Base-by-base conservation (phyloP, 768 basidiomycete genomes). In the Postia placenta region DNA sequence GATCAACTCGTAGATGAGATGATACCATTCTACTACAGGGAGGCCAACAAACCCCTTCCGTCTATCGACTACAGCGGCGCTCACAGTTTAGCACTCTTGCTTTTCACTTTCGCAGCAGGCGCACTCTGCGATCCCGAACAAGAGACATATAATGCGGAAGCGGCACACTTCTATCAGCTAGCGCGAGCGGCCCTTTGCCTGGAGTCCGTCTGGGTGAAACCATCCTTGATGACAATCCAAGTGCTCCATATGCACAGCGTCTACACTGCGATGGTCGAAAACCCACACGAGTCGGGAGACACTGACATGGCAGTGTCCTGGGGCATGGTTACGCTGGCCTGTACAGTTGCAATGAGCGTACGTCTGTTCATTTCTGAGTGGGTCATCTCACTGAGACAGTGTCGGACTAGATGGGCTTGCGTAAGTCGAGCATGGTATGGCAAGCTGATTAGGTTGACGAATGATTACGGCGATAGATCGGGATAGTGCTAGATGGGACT, bases 181-280 rank as follows among this genome's bases (percentile, higher is more conserved):
- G 73, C 83, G 0, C 68, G 76, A 14, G 82, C 81, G 1, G 81
- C 85, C 2, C 64, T 89, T n/a, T 73, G 76, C 39, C 66, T 86
- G 11, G 82, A 83, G 56, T 73, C 85, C 0, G 77, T 88, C 20
- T 64, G 87, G 36, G 85, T 86, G 65, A 82, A 83, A 55, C 86
- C 86, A 9, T 78, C 80, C 0, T 63, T 85, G 38, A 78, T 80
- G 20, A 86, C 86, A 20, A 80, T 88, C 25, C 87, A 88, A 64
- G 68, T 78, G 5, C 64, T 88, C 15, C 81, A 84, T 62, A 60
- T 87, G 53, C 70, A 83, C 67, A 82, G 83, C 57, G 75, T 83
- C 7, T 87, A 84, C 59, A 81, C 80, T 47, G 79, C 77, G 15
- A 80, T 87, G 83, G 81, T 76, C 54, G 81, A 80, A 22, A 78